Percentiles rank a stretch among this genome's conserved stretches.
phyloP scores from a whole-genome alignment of 345 rosid genomes.

The Hevea brasiliensis region DNA sequence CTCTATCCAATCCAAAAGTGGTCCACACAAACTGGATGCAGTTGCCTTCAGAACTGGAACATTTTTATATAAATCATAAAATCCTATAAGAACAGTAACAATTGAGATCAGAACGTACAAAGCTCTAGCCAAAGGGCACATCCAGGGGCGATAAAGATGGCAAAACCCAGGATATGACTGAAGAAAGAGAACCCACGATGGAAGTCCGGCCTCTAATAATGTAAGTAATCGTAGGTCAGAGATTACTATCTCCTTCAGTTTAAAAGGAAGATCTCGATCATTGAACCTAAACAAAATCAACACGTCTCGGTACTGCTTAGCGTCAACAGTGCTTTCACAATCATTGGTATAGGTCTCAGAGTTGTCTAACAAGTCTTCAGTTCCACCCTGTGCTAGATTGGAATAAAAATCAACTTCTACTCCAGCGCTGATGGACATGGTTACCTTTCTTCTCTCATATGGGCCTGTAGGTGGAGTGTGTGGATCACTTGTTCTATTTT shows the following conservation, averaged over 20 bases:
- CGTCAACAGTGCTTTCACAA: conserved; percentile 44
- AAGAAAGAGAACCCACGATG: conserved; percentile 96
- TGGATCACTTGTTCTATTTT: conserved; percentile 39
- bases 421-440: conserved; percentile 37
- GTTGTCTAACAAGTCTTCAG: conserved; percentile 27
- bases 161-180: conserved; percentile 95
- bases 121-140: conserved; percentile 94
- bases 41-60: conserved; percentile 94
- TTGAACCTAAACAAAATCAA: conserved; percentile 73
- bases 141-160: conserved; percentile 96
- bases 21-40: conserved; percentile 82
- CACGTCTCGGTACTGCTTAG: conserved; percentile 64
- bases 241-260: conserved; percentile 67
- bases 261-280: conserved; percentile 81
- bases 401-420: conserved; percentile 59
- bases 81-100: conserved; percentile 84
- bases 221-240: conserved; percentile 79
- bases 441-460: conserved; percentile 75
- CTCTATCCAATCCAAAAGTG: conserved; percentile 91
- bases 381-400: conserved; percentile 55
- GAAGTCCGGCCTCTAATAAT: conserved; percentile 92
- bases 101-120: conserved; percentile 71
- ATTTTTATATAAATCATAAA: conserved; percentile 93
- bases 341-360: conserved; percentile 36
- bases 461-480: conserved; percentile 71